Evolutionary conservation across 164 flowering plant species (phyloP).

Genomic region (Tetrastigma voinierianum): DNA sequence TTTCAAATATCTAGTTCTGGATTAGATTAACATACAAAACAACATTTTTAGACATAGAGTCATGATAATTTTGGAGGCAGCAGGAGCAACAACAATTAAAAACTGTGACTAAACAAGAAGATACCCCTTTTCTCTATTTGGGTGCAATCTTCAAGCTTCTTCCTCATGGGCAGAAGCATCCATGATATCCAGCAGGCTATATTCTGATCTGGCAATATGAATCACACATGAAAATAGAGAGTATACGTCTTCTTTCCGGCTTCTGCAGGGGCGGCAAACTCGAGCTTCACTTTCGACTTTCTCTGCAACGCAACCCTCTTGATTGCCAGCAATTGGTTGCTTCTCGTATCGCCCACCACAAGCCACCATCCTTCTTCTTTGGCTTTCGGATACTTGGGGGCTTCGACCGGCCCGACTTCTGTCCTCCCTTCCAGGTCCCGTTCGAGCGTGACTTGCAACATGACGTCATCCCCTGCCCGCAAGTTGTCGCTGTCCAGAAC

Average conservation of each 20-base stretch:
- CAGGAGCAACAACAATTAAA: no score
- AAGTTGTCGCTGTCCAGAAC: slow-evolving; percentile 56
- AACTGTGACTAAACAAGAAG: no score
- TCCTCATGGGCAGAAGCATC: slow-evolving; percentile 44
- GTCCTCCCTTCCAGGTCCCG: slow-evolving; percentile 78
- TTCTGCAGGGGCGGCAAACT: slow-evolving; percentile 75
- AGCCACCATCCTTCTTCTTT: slow-evolving; percentile 99
- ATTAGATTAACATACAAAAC: no score
- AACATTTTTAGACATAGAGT: no score
- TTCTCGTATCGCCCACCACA: slow-evolving; percentile 82
- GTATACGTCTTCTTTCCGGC: slow-evolving; percentile 65
- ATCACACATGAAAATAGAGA: slow-evolving; percentile 89
- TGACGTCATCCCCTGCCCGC: slow-evolving; percentile 56
- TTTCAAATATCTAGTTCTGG: no score
- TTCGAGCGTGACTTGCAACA: slow-evolving; percentile 66
- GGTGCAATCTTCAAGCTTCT: slow-evolving; percentile 19
- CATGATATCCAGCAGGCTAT: slow-evolving; percentile 54
- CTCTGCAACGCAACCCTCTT: slow-evolving; percentile 81
- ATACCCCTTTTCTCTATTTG: no score
- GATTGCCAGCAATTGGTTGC: slow-evolving; percentile 79
- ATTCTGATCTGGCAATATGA: slow-evolving; percentile 92
- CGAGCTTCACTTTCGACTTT: slow-evolving; percentile 72
- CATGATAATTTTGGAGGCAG: no score
- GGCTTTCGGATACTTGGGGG: slow-evolving; percentile 69
- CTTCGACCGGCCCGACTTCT: slow-evolving; percentile 82